Base-by-base conservation (phyloP, 225 moss, liverwort and hornwort species). In the Polytrichum formosum region DNA sequence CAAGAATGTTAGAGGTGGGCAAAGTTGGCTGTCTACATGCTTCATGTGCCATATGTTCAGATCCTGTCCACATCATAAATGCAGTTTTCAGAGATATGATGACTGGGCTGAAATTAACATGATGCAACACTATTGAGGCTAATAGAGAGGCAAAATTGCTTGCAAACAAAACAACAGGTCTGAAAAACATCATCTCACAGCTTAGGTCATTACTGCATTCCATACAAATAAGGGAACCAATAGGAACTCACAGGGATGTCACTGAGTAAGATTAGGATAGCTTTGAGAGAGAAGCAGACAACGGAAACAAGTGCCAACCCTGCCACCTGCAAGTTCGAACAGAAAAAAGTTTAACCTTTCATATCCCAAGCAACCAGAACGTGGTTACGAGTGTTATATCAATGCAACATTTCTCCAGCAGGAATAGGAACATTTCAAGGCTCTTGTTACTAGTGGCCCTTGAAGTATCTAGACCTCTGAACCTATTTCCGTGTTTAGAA, bases 241-340 rank as follows among this genome's bases (percentile, higher is more conserved):
- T 27, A 61, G 55, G 65, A 31, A 76, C 94, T 90, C 78, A 95
- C 94, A 69, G 84, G 80, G 73, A 92, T 77, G 70, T 92, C 84
- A 78, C 85, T 91, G 74, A 86, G 78, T 54, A 95, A 82, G 70
- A 95, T 89, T 67, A 95, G 71, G 37, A 84, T 78, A 22, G 95
- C 95, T 72, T 88, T 82, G 37, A 92, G 67, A 18, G 92, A 81
- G 61, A 95, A 95, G 80, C 92, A 95, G 64, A 95, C 74, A 23
- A 95, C 91, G 23, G 95, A 84, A 54, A 84, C 95, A 75, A 90
- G 82, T 55, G 94, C 92, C 82, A 95, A 84, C 53, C 92, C 91
- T 68, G 89, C 84, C 9, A 92, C 95, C 95, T 92, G 78, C 70
- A 70, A 82, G 18, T 46, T 46, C 5, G 5, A 65, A 71, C 70